A percentile compares a stretch with the other conserved stretches of the same genome.
phyloP scores from a whole-genome alignment of 2,329 filamentous ascomycete genomes.

The Colletotrichum sp. region DNA sequence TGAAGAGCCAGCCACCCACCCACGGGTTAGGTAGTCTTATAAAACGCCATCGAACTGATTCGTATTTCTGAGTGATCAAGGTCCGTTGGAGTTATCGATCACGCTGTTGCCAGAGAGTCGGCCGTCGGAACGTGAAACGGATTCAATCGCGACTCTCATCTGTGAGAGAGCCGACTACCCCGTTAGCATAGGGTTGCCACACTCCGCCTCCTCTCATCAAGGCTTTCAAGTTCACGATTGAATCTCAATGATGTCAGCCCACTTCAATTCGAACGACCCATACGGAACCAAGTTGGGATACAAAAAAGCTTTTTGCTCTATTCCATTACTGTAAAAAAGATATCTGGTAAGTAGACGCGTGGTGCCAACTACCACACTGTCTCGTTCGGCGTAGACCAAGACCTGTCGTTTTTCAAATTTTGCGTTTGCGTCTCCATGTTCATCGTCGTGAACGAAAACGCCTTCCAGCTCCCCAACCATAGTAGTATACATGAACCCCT shows the following conservation, averaged over 20 bases:
- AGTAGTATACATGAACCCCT: slow-evolving; percentile 9
- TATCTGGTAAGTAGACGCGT: slow-evolving; percentile 1
- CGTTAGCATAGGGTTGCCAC: not conserved
- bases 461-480: not conserved
- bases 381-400: not conserved
- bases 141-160: not conserved
- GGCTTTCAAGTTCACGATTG: not conserved
- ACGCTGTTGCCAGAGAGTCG: not conserved
- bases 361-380: not conserved
- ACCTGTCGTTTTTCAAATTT: not conserved
- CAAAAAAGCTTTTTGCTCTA: slow-evolving; percentile 16
- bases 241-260: not conserved
- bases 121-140: not conserved
- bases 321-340: slow-evolving; percentile 7
- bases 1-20: not conserved
- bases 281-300: not conserved
- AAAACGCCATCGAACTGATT: not conserved
- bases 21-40: not conserved
- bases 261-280: not conserved
- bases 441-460: slow-evolving; percentile 7
- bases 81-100: no score
- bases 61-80: not conserved
- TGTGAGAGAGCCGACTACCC: not conserved
- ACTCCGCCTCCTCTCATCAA: not conserved
- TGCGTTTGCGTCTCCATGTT: not conserved